phyloP scores from a whole-genome alignment of 2,329 filamentous ascomycete species.

The Penicillium sp. region DNA sequence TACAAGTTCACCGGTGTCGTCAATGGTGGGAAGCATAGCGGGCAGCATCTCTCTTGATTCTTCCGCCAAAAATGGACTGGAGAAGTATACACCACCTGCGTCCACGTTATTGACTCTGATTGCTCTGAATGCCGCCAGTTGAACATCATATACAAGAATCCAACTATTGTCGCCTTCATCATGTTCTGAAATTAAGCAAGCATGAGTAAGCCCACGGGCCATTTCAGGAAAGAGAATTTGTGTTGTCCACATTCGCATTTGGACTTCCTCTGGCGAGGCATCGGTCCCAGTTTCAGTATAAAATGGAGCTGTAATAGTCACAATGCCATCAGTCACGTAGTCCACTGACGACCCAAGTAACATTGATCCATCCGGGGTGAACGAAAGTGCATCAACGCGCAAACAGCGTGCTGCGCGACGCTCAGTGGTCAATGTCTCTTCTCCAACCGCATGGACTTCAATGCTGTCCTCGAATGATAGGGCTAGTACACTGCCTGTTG shows the following conservation, averaged over 20 bases:
- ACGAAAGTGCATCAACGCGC: conserved; percentile 70
- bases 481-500: conserved; percentile 77
- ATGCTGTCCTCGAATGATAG: conserved; percentile 87
- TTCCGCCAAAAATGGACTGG: conserved; percentile 57
- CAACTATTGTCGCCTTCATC: conserved; percentile 65
- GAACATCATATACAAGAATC: conserved; percentile 76
- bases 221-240: conserved; percentile 82
- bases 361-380: conserved; percentile 76
- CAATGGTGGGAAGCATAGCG: conserved; percentile 67
- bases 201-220: conserved; percentile 76
- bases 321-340: conserved; percentile 65
- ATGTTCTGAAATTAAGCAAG: conserved; percentile 60
- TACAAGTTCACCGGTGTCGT: conserved; percentile 69
- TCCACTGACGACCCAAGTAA: conserved; percentile 72
- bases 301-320: conserved; percentile 77
- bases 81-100: conserved; percentile 77
- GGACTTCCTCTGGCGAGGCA: conserved; percentile 54
- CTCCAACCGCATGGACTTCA: conserved; percentile 74
- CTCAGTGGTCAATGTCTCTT: conserved; percentile 64
- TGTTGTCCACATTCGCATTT: conserved; percentile 79
- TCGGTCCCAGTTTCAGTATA: conserved; percentile 62
- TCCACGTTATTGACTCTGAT: conserved; percentile 73
- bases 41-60: conserved; percentile 62
- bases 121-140: conserved; percentile 75
- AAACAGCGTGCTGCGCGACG: conserved; percentile 77